A percentile compares a stretch with the other conserved stretches of the same genome.
These are phyloP conservation scores for Chaetomiaceae sp. DNA, from an alignment of 2,329 filamentous ascomycete species.

Conservation along the genomic window DNA sequence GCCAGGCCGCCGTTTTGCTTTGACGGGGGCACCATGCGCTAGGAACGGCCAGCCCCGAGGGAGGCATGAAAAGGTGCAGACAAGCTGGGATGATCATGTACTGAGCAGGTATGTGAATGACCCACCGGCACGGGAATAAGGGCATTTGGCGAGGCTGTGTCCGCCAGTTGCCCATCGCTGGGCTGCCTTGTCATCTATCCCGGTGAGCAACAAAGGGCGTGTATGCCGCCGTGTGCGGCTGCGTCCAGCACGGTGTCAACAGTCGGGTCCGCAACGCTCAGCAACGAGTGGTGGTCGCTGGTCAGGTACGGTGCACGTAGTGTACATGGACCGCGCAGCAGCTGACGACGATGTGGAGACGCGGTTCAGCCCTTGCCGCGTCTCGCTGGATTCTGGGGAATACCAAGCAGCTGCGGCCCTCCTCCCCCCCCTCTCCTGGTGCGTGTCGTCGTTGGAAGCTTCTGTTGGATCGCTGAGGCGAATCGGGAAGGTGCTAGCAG, in stretches of 20 bases:
- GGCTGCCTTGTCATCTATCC: too few relatives aligned
- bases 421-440: background rate
- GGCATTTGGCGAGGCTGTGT: too few relatives aligned
- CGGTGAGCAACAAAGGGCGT: too few relatives aligned
- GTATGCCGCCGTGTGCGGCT: too few relatives aligned
- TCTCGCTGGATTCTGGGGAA: too few relatives aligned
- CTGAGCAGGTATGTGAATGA: background rate
- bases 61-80: background rate
- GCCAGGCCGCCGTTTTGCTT: background rate
- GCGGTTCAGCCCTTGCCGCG: background rate
- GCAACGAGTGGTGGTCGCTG: too few relatives aligned
- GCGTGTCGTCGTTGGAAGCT: background rate
- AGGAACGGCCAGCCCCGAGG: background rate
- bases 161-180: too few relatives aligned
- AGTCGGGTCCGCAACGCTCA: too few relatives aligned
- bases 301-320: too few relatives aligned
- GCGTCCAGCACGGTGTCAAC: too few relatives aligned
- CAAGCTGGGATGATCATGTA: background rate
- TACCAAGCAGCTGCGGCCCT: too few relatives aligned
- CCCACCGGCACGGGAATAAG: constrained; percentile 3
- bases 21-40: background rate
- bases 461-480: background rate
- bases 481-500: constrained; percentile 9
- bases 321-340: too few relatives aligned
- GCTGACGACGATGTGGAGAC: background rate